Evolutionary conservation across 768 basidiomycete genomes (phyloP), one percentile per base, ranked within the genome.

Genomic region (Boletellus ananas): DNA sequence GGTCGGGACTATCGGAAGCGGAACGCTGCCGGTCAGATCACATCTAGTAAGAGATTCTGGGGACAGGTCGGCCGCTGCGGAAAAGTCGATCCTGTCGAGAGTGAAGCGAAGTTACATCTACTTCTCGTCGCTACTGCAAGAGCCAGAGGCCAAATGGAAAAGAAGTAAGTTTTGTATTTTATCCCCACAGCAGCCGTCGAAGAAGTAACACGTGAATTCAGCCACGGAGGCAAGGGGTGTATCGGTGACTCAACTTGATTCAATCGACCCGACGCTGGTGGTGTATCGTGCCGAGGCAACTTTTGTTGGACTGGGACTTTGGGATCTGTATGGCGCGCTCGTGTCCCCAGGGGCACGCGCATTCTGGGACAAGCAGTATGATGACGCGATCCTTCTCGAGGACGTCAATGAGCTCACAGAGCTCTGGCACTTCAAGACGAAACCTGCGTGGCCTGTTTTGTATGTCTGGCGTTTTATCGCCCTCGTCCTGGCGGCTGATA

Each of bases 91-190:
- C n/a, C 62, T 89, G 14, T 84, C 90, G 6, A 77, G 93, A 55
- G 90, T 97, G 18, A 81, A 85, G 61, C 78, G 96, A 52, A 95
- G 90, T 66, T 99, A 99, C 61, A 97, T 98, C 46, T 97, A 98
- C 69, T 98, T 99, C 67, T 94, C 94, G 1, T 96, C 94, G 0
- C 73, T 99, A 42, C 70, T 99, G 43, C 96, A 98, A 68, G 95
- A 98, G 61, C 96, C 96, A 1, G 94, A 97, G 67, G 92, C 93
- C 3, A 99, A 99, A 68, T 99, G 95, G 95, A 84, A 84, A 62
- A 77, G 85, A 62, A 90, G 89, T 91, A 67, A 60, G 85, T 72
- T 18, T 7, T 7, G 25, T 52, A 51, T n/a, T 57, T n/a, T 57
- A 35, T 51, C 34, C 20, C 12, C 16, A 5, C 36, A 14, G 27